Base-by-base conservation (phyloP, 495 filamentous ascomycete species). In the Lindgomyces ingoldianus region DNA sequence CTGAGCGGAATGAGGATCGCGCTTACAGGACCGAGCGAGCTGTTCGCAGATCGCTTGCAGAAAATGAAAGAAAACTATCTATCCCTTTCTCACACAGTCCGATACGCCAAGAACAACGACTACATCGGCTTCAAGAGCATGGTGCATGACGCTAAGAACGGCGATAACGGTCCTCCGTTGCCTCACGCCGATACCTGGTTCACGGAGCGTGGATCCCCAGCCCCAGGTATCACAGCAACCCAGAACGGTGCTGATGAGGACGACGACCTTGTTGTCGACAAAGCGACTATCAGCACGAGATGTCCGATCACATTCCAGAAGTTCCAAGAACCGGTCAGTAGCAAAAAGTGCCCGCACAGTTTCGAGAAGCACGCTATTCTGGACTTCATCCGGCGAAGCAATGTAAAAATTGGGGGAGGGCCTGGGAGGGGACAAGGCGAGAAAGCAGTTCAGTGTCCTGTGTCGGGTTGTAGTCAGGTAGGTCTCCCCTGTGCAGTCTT, bases 141-240 rank as follows among this genome's bases (percentile, higher is more conserved):
- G 19, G 85, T 93, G 62, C 89, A 95, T 75, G 89, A 94, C 64
- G 84, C 90, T 18, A 81, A 84, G 58, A 80, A 91, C 71, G 82
- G 80, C 29, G 83, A 89, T 47, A 81, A 86, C 33, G 81, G 82
- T 14, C 80, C 80, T 0, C 85, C 86, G 0, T 68, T 92, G 18
- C 87, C 90, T 0, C 83, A 89, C 62, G 75, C 87, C 0, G 84
- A 84, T 21, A 87, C 84, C 14, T 94, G 90, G 90, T 94, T 94
- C 72, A 70, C 79, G 0, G 60, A 72, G 12, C 41, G 49, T 8
- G 74, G 64, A 46, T 73, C 71, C 33, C 74, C 74, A 44, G 70
- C 54, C 10, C 76, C 65, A 0, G 76, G 76, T n/a, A 53, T 76
- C 57, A 75, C 74, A 1, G 56, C 47, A 9, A 61, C 64, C 2